Base-by-base conservation (phyloP, 495 filamentous ascomycete species). In the Neurospora sp. region DNA sequence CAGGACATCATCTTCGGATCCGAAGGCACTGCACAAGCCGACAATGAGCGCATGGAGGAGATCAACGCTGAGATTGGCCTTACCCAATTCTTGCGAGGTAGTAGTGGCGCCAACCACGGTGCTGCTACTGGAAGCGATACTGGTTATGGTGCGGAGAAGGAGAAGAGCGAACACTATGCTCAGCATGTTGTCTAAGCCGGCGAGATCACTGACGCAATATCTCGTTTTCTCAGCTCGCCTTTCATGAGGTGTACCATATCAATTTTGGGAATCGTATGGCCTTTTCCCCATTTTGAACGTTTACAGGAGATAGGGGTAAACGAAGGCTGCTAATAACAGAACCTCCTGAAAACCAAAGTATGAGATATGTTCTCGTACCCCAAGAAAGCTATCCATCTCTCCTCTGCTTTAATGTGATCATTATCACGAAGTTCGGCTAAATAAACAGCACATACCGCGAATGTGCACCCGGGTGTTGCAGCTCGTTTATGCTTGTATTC, bases 1-100 rank as follows among this genome's bases (percentile, higher is more conserved):
- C 54, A 86, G 91, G 92, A 94, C 75, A 85, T 92, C 72, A 86
- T 94, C 70, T 94, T 95, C 78, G 92, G 92, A 54, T 89, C 88
- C 42, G 89, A 90, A 71, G 89, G 90, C 11, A 87, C 88, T 12
- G 91, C 91, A 0, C 86, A 89, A 40, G 90, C 91, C 72, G 92
- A 93, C 76, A 88, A 90, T 69, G 87, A 91, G 80, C 85, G 90
- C 39, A 92, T 93, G 84, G 88, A 86, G 40, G 89, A 90, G 76
- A 92, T 94, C 79, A 91, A 92, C 79, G 83, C 84, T 70, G 90
- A 93, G 78, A 88, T 94, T 74, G 91, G 91, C 5, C 84, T 93
- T 0, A 82, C 80, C 10, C 80, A 80, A 42, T 79, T 85, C 73
- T 72, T 86, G n/a, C 74, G 78, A 11, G 76, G 74, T 8, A 73